These are phyloP conservation scores for Eucalyptus cloeziana DNA, from an alignment of 345 rosid genomes.

Conservation along the genomic window DNA sequence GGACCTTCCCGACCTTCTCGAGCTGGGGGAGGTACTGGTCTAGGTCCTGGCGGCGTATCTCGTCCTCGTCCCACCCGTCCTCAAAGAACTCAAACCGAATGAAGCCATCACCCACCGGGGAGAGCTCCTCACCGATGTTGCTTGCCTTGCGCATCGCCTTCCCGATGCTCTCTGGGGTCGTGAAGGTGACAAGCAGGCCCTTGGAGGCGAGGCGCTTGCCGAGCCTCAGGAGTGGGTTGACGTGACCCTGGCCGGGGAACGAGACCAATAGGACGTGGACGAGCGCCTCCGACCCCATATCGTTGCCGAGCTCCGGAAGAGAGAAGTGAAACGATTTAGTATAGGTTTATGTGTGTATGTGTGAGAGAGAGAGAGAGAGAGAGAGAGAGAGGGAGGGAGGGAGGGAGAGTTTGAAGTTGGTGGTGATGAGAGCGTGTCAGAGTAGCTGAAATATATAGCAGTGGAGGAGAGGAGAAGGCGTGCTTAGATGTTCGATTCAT, in stretches of 20 bases:
- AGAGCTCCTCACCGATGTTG: constrained; percentile 7
- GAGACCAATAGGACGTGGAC: constrained; percentile 25
- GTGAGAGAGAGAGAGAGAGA: not conserved
- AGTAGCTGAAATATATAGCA: not conserved
- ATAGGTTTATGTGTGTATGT: not conserved
- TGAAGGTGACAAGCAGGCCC: constrained; percentile 26
- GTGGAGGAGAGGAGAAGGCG: not conserved
- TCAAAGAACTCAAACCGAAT: constrained; percentile 63
- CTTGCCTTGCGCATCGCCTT: constrained; percentile 11
- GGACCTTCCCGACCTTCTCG: constrained; percentile 32
- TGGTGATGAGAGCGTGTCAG: not conserved
- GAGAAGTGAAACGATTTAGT: too few relatives aligned
- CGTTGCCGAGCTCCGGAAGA: not conserved
- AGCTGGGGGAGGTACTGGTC: constrained; percentile 30
- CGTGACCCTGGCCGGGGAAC: constrained; percentile 25
- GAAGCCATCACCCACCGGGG: constrained; percentile 52
- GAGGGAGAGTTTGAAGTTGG: not conserved
- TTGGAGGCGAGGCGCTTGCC: constrained; percentile 22
- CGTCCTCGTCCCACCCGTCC: constrained; percentile 48
- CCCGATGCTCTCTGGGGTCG: constrained; percentile 16
- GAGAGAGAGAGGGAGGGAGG: not conserved
- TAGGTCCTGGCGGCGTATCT: constrained; percentile 21
- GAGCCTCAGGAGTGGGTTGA: constrained; percentile 29
- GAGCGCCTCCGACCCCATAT: constrained; percentile 1
- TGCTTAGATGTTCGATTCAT: not conserved